Evolutionary conservation across 371 early-diverging fungal species (phyloP).

Genomic region (Blakeslea trispora): DNA sequence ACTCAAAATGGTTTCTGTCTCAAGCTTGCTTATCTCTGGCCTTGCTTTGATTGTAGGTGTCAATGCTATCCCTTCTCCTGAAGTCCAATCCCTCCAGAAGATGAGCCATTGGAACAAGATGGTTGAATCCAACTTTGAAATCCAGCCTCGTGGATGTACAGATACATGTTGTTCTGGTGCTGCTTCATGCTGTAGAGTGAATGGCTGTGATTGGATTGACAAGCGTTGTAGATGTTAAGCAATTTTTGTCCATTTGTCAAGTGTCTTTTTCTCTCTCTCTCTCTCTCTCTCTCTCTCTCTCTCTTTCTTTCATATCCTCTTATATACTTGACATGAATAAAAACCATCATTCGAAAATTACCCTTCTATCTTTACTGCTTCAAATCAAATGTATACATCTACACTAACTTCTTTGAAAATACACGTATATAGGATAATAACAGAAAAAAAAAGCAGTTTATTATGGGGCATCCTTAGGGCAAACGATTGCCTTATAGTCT

Average conservation of each 20-base stretch:
- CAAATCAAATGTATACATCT: too few relatives aligned
- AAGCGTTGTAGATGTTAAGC: neutral
- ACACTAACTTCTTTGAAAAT: too few relatives aligned
- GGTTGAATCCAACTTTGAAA: neutral
- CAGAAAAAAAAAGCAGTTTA: neutral
- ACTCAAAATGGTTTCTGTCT: neutral
- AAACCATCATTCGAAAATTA: too few relatives aligned
- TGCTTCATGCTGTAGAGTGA: neutral
- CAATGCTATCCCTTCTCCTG: neutral
- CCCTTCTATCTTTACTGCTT: too few relatives aligned
- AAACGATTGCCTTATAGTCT: slow-evolving; percentile 48
- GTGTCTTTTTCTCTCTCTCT: too few relatives aligned
- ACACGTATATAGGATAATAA: too few relatives aligned
- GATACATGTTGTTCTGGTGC: neutral
- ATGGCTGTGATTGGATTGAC: neutral
- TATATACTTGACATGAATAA: too few relatives aligned
- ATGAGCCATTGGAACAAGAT: neutral
- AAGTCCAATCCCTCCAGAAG: neutral
- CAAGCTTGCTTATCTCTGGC: neutral
- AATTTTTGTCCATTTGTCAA: too few relatives aligned
- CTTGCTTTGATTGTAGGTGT: neutral
- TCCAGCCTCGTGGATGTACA: neutral
- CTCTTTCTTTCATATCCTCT: too few relatives aligned
- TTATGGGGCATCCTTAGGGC: slow-evolving; percentile 35
- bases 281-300: too few relatives aligned